phyloP scores from a whole-genome alignment of 805 yeast species.

The Starmerella bombicola region DNA sequence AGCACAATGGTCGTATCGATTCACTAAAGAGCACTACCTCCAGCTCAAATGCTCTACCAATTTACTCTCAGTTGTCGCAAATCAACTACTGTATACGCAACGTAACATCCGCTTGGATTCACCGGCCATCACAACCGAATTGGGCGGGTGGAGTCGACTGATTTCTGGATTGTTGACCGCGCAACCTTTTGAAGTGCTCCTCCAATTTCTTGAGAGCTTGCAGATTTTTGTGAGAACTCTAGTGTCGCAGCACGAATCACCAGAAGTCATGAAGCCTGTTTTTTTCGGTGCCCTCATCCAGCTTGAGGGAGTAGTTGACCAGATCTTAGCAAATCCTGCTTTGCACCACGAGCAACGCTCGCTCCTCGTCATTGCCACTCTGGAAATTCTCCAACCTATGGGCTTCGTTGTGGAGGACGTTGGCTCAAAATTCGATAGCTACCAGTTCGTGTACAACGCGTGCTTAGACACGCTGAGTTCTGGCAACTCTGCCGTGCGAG shows the following conservation, averaged over 20 bases:
- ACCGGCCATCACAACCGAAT: slow-evolving; percentile 3
- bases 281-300: slow-evolving; percentile 19
- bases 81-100: slow-evolving; percentile 8
- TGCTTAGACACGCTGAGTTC: slow-evolving; percentile 16
- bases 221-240: slow-evolving; percentile 10
- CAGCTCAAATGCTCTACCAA: slow-evolving; percentile 5
- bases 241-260: slow-evolving; percentile 1
- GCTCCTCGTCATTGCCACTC: slow-evolving; percentile 1
- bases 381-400: slow-evolving; percentile 17
- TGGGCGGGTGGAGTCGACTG: slow-evolving; percentile 21
- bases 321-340: slow-evolving; percentile 1
- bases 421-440: slow-evolving; percentile 17
- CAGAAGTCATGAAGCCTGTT: slow-evolving; percentile 10
- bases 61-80: slow-evolving; percentile 1
- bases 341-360: neutral
- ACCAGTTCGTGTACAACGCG: slow-evolving; percentile 13
- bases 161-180: slow-evolving; percentile 5
- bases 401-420: slow-evolving; percentile 16
- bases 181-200: neutral
- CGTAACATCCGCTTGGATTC: slow-evolving; percentile 1
- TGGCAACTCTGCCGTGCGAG: neutral
- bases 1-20: slow-evolving; percentile 13
- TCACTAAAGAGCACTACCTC: slow-evolving; percentile 1
- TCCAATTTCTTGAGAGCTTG: slow-evolving; percentile 1
- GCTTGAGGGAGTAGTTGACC: slow-evolving; percentile 17